Evolutionary conservation across 176 grass and related monocot species (phyloP).

Genomic region (Zizania latifolia): DNA sequence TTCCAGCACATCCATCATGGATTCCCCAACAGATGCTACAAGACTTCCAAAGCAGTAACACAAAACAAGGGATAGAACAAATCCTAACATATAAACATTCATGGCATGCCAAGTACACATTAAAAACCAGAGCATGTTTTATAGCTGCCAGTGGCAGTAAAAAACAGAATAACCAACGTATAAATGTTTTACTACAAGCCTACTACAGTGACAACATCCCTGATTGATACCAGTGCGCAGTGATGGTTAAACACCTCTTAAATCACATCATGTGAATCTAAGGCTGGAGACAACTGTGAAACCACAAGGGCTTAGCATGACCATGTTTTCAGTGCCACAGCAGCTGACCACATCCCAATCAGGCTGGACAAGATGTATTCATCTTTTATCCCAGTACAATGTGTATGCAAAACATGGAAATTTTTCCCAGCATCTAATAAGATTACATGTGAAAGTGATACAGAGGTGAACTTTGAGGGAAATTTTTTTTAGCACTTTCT

Average conservation of each 20-base stretch:
- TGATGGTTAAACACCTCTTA: neutral
- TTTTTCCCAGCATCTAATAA: too few relatives aligned
- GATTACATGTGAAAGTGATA: neutral
- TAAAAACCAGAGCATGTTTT: neutral
- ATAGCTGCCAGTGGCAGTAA: neutral
- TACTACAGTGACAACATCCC: neutral
- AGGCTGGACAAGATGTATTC: neutral
- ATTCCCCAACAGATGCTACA: conserved; percentile 1
- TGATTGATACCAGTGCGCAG: neutral
- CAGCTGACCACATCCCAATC: neutral
- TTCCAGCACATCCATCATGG: conserved; percentile 5
- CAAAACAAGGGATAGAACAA: neutral
- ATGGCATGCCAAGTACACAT: neutral
- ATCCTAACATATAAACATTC: neutral
- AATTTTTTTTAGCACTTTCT: neutral
- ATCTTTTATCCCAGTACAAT: neutral
- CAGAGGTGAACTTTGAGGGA: neutral
- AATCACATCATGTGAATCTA: neutral
- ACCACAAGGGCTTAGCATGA: neutral
- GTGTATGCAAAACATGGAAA: too few relatives aligned
- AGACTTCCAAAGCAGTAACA: conserved; percentile 21
- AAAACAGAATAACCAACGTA: neutral
- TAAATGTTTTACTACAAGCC: neutral
- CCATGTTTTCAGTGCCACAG: neutral
- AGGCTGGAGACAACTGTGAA: neutral